phyloP scores from a whole-genome alignment of 345 rosid genomes.

The Noccaea bulbosa region DNA sequence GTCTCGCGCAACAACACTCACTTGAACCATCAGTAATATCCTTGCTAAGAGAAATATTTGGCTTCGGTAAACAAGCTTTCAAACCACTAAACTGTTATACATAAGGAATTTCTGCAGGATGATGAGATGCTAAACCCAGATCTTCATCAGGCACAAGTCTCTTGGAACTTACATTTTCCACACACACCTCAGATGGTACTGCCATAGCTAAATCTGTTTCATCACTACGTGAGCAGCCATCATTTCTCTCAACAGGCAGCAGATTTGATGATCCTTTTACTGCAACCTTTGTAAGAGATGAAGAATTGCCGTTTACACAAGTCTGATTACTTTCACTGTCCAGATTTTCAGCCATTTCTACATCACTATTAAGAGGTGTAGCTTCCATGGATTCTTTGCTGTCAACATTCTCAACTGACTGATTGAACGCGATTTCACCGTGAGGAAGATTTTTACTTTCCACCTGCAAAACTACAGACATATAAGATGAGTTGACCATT shows the following conservation, averaged over 20 bases:
- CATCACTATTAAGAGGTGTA: constrained; percentile 7
- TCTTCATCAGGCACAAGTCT: constrained; percentile 44
- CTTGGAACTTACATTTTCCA: constrained; percentile 44
- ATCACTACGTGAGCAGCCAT: constrained; percentile 39
- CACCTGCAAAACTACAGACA: constrained; percentile 8
- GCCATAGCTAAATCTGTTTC: constrained; percentile 48
- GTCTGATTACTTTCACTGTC: constrained; percentile 37
- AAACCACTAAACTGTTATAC: constrained; percentile 32
- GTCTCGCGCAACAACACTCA: constrained; percentile 37
- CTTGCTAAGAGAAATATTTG: constrained; percentile 40
- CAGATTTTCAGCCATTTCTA: constrained; percentile 24
- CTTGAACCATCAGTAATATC: constrained; percentile 36
- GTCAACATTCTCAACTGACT: constrained; percentile 41
- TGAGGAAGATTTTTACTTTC: constrained; percentile 31
- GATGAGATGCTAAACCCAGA: constrained; percentile 47
- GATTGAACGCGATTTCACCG: constrained; percentile 28
- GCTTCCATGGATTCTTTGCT: constrained; percentile 38
- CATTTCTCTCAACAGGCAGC: constrained; percentile 37
- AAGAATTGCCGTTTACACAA: constrained; percentile 35
- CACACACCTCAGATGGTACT: constrained; percentile 31
- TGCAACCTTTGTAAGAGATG: constrained; percentile 38
- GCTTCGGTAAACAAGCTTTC: constrained; percentile 36
- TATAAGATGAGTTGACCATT: constrained; percentile 36
- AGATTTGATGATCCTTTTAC: constrained; percentile 36
- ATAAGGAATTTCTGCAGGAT: constrained; percentile 39